Evolutionary conservation across 805 yeast genomes (phyloP).

Genomic region (Saccharomycopsis guyanensis): DNA sequence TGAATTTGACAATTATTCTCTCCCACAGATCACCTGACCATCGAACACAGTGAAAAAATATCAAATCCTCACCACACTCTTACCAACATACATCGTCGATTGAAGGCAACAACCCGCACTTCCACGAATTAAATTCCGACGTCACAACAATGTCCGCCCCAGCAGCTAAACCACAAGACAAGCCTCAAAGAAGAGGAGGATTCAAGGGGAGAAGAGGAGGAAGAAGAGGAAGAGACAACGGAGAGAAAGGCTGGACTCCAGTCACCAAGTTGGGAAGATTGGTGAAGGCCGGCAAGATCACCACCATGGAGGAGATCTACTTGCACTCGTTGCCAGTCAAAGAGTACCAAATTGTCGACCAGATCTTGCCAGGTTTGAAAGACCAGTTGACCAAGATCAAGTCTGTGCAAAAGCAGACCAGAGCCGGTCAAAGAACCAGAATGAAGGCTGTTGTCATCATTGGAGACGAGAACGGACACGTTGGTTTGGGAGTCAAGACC

Average conservation of each 20-base stretch:
- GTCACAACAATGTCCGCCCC: constrained; percentile 22
- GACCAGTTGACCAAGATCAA: constrained; percentile 99
- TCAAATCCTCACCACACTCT: background rate
- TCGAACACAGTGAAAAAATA: background rate
- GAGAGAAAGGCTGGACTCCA: constrained; percentile 99
- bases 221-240: constrained; percentile 65
- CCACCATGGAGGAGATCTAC: constrained; percentile 96
- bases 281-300: constrained; percentile 97
- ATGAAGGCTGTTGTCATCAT: constrained; percentile 99
- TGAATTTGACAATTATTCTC: no score
- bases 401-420: constrained; percentile 99
- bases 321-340: constrained; percentile 98
- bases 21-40: no score
- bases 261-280: constrained; percentile 99
- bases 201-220: constrained; percentile 45
- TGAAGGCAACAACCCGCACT: constrained; percentile 49
- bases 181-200: constrained; percentile 42
- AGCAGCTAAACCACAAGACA: constrained; percentile 20
- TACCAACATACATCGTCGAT: constrained; percentile 32
- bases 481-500: constrained; percentile 99
- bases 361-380: constrained; percentile 87
- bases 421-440: constrained; percentile 99
- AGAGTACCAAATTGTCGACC: constrained; percentile 98
- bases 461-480: constrained; percentile 99
- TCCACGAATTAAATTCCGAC: constrained; percentile 45